phyloP scores from a whole-genome alignment of 208 protist species.

The Crithidia thermophila region DNA sequence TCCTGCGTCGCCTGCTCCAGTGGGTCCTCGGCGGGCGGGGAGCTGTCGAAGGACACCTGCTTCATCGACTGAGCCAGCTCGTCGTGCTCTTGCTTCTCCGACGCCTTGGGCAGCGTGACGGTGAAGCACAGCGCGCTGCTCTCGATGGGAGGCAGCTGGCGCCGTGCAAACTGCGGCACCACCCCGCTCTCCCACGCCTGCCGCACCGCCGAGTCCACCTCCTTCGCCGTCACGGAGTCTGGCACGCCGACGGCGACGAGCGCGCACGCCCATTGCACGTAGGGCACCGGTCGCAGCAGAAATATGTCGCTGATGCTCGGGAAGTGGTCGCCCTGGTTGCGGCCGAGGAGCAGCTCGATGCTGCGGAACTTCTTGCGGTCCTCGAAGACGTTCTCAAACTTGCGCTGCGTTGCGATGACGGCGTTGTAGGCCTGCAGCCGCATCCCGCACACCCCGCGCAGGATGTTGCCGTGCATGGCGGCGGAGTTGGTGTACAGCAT shows the following conservation, averaged over 20 bases:
- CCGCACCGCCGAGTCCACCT: slow-evolving; percentile 52
- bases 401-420: slow-evolving; percentile 83
- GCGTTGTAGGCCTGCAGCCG: slow-evolving; percentile 65
- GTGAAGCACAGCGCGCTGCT: slow-evolving; percentile 62
- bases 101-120: slow-evolving; percentile 31
- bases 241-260: slow-evolving; percentile 60
- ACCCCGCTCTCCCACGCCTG: slow-evolving; percentile 53
- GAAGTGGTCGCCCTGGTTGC: slow-evolving; percentile 73
- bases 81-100: slow-evolving; percentile 20
- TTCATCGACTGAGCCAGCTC: slow-evolving; percentile 21
- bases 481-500: slow-evolving; percentile 93
- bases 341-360: slow-evolving; percentile 80
- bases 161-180: slow-evolving; percentile 23
- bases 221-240: slow-evolving; percentile 13
- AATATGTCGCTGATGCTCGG: slow-evolving; percentile 70
- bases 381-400: slow-evolving; percentile 88
- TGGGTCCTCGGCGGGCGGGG: slow-evolving; percentile 10
- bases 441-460: slow-evolving; percentile 82
- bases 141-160: slow-evolving; percentile 33
- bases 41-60: slow-evolving; percentile 17
- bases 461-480: slow-evolving; percentile 92
- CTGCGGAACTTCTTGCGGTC: slow-evolving; percentile 79
- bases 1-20: slow-evolving; percentile 18
- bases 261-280: slow-evolving; percentile 62
- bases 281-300: slow-evolving; percentile 62